These are phyloP conservation scores for Nannochloropsis granulata DNA, from an alignment of 108 stramenopile genomes.

Conservation along the genomic window DNA sequence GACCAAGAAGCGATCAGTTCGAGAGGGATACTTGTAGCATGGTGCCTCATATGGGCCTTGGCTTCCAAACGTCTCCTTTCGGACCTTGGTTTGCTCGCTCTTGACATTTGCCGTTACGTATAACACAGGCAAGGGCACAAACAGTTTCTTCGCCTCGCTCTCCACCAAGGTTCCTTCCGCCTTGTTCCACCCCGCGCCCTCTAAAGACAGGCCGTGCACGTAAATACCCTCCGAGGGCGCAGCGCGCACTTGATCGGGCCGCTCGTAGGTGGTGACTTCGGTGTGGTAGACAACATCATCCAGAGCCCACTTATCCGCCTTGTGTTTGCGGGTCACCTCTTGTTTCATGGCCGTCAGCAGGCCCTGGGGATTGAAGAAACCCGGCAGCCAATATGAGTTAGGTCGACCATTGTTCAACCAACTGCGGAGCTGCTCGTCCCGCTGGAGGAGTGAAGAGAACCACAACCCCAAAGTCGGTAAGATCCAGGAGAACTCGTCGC, in stretches of 20 bases:
- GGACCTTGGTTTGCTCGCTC: slow-evolving; percentile 39
- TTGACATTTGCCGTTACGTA: slow-evolving; percentile 51
- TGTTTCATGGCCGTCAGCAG: slow-evolving; percentile 78
- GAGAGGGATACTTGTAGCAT: slow-evolving; percentile 61
- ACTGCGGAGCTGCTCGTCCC: slow-evolving; percentile 58
- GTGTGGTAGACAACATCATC: slow-evolving; percentile 68
- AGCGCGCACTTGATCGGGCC: slow-evolving; percentile 42
- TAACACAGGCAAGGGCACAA: slow-evolving; percentile 54
- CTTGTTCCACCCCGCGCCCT: slow-evolving; percentile 63
- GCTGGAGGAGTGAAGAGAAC: slow-evolving; percentile 56
- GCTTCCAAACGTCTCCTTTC: slow-evolving; percentile 43
- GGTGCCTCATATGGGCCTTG: slow-evolving; percentile 49
- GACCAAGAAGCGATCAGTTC: slow-evolving; percentile 63
- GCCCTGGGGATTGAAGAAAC: slow-evolving; percentile 74
- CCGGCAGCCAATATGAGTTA: slow-evolving; percentile 62
- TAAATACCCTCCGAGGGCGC: slow-evolving; percentile 64
- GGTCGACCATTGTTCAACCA: slow-evolving; percentile 60
- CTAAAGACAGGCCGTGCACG: slow-evolving; percentile 63
- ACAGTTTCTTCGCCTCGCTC: slow-evolving; percentile 56
- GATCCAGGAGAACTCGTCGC: slow-evolving; percentile 76
- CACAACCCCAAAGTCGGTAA: slow-evolving; percentile 60
- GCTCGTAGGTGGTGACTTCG: slow-evolving; percentile 58
- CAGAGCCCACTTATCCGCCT: slow-evolving; percentile 65
- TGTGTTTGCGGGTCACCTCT: slow-evolving; percentile 65
- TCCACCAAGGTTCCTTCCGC: slow-evolving; percentile 50